Conservation (phyloP, 495 filamentous ascomycete genomes). For the Penicillium pancosmium region DNA sequence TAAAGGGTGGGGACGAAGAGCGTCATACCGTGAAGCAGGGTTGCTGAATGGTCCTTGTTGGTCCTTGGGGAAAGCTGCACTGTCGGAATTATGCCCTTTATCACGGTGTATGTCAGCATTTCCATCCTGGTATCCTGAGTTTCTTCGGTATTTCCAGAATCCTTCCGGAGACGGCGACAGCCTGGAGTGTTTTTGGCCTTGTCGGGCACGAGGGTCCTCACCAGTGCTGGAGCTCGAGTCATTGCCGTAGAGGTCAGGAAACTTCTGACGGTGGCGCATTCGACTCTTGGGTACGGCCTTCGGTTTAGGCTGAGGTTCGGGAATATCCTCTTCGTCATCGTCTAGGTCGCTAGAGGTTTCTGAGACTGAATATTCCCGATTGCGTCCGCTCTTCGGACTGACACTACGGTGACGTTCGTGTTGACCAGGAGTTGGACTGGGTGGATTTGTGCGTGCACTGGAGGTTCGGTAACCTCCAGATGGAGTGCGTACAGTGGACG, state of each 20-base stretch:
- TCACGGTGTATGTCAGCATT: constrained; percentile 30
- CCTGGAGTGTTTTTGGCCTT: constrained; percentile 5
- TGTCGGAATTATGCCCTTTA: constrained; percentile 46
- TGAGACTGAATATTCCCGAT: constrained; percentile 30
- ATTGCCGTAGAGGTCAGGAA: constrained; percentile 34
- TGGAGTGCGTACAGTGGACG: constrained; percentile 49
- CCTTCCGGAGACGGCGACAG: constrained; percentile 12
- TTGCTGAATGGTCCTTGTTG: constrained; percentile 16
- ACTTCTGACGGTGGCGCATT: constrained; percentile 39
- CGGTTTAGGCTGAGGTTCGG: constrained; percentile 29
- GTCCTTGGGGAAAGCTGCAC: constrained; percentile 32
- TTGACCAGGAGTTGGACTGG: constrained; percentile 34
- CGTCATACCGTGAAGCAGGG: constrained; percentile 26
- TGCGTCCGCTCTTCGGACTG: constrained; percentile 39
- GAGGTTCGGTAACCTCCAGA: constrained; percentile 32
- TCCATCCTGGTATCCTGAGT: constrained; percentile 16
- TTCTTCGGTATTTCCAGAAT: constrained; percentile 16
- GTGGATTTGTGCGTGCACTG: constrained; percentile 39
- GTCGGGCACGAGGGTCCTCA: constrained; percentile 28
- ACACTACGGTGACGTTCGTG: constrained; percentile 41
- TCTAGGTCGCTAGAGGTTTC: constrained; percentile 45
- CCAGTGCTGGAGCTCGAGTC: constrained; percentile 32
- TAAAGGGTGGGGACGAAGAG: not conserved
- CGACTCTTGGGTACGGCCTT: constrained; percentile 50
- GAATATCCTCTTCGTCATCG: constrained; percentile 24